phyloP scores from a whole-genome alignment of 495 filamentous ascomycete species.

The Penicillium robsamsonii region DNA sequence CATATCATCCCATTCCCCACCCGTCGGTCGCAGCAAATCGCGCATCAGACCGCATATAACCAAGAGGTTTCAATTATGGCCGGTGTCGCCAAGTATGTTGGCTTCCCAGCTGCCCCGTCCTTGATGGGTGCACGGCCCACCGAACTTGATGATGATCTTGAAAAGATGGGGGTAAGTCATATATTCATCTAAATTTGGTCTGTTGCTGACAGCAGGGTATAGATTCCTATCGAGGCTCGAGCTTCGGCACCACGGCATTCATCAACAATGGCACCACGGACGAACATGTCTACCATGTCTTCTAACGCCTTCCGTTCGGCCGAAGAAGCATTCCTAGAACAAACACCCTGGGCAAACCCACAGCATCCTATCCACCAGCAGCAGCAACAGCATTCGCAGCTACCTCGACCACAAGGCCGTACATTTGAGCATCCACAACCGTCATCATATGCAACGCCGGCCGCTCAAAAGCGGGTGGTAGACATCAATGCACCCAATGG shows the following conservation, averaged over 20 bases:
- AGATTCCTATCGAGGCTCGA: constrained; percentile 44
- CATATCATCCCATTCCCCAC: constrained; percentile 72
- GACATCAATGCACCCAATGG: constrained; percentile 55
- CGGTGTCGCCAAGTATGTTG: constrained; percentile 88
- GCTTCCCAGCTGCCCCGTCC: constrained; percentile 91
- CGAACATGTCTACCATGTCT: constrained; percentile 38
- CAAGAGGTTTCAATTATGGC: constrained; percentile 87
- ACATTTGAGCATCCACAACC: constrained; percentile 29
- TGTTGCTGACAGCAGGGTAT: constrained; percentile 11
- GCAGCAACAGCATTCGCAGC: constrained; percentile 36
- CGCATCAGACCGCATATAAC: constrained; percentile 83
- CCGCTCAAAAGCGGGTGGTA: constrained; percentile 50
- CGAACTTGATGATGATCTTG: constrained; percentile 82
- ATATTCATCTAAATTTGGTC: neutral
- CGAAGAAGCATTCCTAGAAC: constrained; percentile 78
- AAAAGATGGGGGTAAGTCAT: constrained; percentile 81
- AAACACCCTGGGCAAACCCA: constrained; percentile 85
- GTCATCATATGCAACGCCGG: constrained; percentile 51
- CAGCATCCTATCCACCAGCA: constrained; percentile 73
- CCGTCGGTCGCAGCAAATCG: constrained; percentile 67
- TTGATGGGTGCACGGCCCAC: constrained; percentile 66
- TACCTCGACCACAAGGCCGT: constrained; percentile 36
- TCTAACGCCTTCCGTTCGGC: constrained; percentile 46
- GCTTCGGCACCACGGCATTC: constrained; percentile 28
- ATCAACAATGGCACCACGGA: constrained; percentile 28